Base-by-base conservation (phyloP, 345 rosid species). In the Alliaria petiolata region DNA sequence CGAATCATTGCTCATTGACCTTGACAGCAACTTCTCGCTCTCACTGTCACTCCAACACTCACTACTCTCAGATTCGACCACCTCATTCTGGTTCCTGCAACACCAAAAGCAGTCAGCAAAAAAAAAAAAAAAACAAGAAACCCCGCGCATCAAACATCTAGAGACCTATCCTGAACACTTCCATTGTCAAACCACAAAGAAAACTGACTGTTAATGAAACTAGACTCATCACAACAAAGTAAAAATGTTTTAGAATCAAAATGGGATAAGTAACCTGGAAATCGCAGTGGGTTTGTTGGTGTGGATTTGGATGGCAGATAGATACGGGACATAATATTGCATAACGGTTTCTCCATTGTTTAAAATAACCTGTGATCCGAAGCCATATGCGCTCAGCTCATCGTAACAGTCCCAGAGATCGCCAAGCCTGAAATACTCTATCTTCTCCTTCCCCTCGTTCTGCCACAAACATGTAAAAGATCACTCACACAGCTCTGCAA, bases 311-410 rank as follows among this genome's bases (percentile, higher is more conserved):
- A 89, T 80, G 47, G 89, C 96, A 0, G 96, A 91, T 8, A 91
- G 79, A 58, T 85, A 91, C 3, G 97, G 96, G 20, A 85, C 89
- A 46, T 68, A 86, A 58, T 87, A 89, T 52, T 91, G 95, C 67
- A 55, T 78, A 45, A 87, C 39, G 5, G 47, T 75, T 54, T 83
- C 84, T 0, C 85, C 82, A 31, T 26, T 71, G 62, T 52, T 66
- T 50, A 84, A 36, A 3, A 40, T 55, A 4, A 91, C 83, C 0
- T 76, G 69, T 10, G 81, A 70, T 19, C 89, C 87, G 25, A 75
- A 81, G 25, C 96, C 95, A 55, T 83, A 92, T 0, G 96, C 96
- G 49, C 98, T 89, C 84, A 85, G 72, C 70, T 92, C 98, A 53
- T 80, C 77, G 3, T 78, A 92, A 76, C 85, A 80, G 16, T 75